Evolutionary conservation across 2,329 filamentous ascomycete species (phyloP).

Genomic region (Beauveria bassiana): DNA sequence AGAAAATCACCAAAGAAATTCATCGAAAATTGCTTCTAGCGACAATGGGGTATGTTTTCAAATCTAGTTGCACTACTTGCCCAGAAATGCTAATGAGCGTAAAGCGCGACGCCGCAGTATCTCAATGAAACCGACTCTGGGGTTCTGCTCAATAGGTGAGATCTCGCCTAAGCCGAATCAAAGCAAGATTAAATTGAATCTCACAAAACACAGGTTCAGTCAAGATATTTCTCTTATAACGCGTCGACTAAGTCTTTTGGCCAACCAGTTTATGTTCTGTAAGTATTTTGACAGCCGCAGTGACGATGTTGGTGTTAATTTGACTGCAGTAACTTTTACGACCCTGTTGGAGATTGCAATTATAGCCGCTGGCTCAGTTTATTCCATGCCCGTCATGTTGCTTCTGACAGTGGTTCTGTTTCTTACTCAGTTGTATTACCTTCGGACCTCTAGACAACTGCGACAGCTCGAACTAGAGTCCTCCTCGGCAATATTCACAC

Average conservation of each 20-base stretch:
- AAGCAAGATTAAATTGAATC: background rate
- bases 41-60: background rate
- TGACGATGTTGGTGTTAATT: too few species aligned
- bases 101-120: background rate
- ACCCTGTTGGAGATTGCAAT: conserved; percentile 23
- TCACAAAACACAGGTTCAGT: background rate
- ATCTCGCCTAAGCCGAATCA: background rate
- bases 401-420: conserved; percentile 14
- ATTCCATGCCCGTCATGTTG: conserved; percentile 30
- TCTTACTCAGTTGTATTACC: conserved; percentile 17
- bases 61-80: background rate
- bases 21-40: background rate
- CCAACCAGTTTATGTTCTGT: background rate
- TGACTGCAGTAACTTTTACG: background rate
- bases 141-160: background rate
- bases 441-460: conserved; percentile 47
- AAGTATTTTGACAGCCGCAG: too few species aligned
- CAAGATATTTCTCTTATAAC: conserved; percentile 5
- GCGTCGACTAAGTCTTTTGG: background rate
- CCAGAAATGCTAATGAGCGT: background rate
- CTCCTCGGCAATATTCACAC: conserved; percentile 35
- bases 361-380: conserved; percentile 10
- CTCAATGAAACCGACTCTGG: background rate
- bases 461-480: conserved; percentile 46
- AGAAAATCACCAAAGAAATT: background rate